Evolutionary conservation across 768 basidiomycete species (phyloP), one percentile per base, ranked within the genome.

Genomic region (Lentinula lateritia): DNA sequence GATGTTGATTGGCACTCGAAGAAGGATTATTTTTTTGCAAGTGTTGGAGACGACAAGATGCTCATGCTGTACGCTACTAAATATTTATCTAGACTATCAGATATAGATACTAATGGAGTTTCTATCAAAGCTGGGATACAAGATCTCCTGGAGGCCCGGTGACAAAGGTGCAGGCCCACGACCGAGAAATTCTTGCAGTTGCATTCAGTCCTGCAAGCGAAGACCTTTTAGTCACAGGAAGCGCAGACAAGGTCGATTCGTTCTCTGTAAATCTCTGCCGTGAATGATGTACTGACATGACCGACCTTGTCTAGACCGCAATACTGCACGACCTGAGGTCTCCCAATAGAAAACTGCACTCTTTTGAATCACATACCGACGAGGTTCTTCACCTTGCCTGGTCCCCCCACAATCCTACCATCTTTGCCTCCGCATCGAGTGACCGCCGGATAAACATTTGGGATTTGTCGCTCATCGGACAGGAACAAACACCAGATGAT

Each of bases 401-500:
- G 96, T 98, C 97, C 6, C 96, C 97, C 4, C 92, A 92, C 66
- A 90, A 90, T 66, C 82, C 88, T 5, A 93, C 92, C 8, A 83
- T 98, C 54, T 98, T 99, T 65, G 96, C 96, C 0, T 96, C 94
- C 2, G 94, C 94, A 1, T 94, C 93, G 3, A 89, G 93, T 63
- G 97, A 99, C 71, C 84, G 97, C 46, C 81, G 97, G 9, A 83
- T 99, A 64, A 95, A 97, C 67, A 78, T 98, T 52, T 99, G 97
- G 97, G 95, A 99, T 75, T 73, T 98, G 61, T 81, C 86, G 23
- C 83, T 89, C 63, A 96, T 98, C 64, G 97, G 97, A 0, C 83
- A 89, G 43, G 97, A 99, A 72, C 97, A 99, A 73, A 92, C 93
- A 1, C 97, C 96, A 3, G 97, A 99, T 66, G 97, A 99, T 70